phyloP scores from a whole-genome alignment of 129 eudicot species.

The Flaveria robusta region DNA sequence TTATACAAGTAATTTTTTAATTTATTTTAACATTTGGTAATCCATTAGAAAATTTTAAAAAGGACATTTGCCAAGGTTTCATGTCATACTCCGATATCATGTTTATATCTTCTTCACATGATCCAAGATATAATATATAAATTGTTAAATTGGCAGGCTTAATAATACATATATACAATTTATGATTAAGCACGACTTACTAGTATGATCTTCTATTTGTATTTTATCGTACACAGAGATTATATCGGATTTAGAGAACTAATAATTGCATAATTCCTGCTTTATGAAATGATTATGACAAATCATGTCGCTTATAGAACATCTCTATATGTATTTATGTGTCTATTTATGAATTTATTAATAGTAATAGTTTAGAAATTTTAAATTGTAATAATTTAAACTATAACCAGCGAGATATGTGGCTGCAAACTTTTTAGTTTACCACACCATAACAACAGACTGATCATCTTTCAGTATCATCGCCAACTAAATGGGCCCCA shows the following conservation, averaged over 20 bases:
- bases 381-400: too few species aligned
- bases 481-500: too few species aligned
- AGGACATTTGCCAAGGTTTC: slow-evolving; percentile 33
- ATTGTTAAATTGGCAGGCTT: background rate
- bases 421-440: too few species aligned
- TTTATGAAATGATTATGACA: slow-evolving; percentile 15
- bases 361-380: too few species aligned
- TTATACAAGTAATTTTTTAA: background rate
- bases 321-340: background rate
- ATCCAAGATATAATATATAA: slow-evolving; percentile 42
- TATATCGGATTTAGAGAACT: slow-evolving; percentile 13
- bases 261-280: background rate
- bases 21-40: background rate
- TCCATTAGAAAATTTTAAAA: background rate
- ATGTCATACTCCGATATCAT: slow-evolving; percentile 44
- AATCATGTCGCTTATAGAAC: background rate
- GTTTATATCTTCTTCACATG: slow-evolving; percentile 48
- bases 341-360: too few species aligned
- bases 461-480: too few species aligned
- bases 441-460: too few species aligned
- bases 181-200: slow-evolving; percentile 34
- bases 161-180: background rate
- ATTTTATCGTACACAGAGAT: background rate
- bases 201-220: slow-evolving; percentile 30
- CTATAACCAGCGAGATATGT: too few species aligned